Percentiles rank a stretch among this genome's conserved stretches.
Evolutionary conservation across 495 filamentous ascomycete genomes (phyloP).

Genomic region (Neurospora terricola): DNA sequence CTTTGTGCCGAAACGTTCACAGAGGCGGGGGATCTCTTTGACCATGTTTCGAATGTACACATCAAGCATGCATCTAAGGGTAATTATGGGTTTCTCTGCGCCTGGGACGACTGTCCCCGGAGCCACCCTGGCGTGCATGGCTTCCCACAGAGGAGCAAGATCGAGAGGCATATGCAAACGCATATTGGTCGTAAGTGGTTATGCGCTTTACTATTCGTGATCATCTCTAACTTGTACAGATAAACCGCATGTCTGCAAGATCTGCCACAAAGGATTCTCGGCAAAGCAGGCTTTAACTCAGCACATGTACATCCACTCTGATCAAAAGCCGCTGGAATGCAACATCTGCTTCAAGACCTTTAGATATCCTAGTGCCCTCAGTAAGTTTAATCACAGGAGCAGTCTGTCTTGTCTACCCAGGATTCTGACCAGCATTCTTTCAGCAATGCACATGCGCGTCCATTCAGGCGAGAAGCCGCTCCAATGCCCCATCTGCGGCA

Average conservation of each 20-base stretch:
- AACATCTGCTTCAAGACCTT: conserved; percentile 44
- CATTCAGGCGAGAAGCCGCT: conserved; percentile 44
- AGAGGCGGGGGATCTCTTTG: conserved; percentile 20
- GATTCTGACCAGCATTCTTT: not conserved
- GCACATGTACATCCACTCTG: conserved; percentile 50
- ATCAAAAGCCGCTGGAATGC: conserved; percentile 50
- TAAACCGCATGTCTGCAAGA: conserved; percentile 45
- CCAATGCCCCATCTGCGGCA: conserved; percentile 37
- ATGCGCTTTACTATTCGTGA: not conserved
- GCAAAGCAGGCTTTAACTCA: conserved; percentile 51
- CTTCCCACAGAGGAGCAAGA: conserved; percentile 49
- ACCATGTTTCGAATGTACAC: conserved; percentile 18
- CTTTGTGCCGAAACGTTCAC: conserved; percentile 18
- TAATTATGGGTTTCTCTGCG: conserved; percentile 21
- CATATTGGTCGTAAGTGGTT: conserved; percentile 49
- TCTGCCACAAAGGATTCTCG: conserved; percentile 46
- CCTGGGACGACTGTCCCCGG: conserved; percentile 27
- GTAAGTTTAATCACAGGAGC: conserved; percentile 24
- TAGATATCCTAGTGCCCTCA: conserved; percentile 44
- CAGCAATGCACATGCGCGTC: conserved; percentile 48
- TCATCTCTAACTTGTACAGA: conserved; percentile 23
- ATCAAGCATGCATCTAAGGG: conserved; percentile 25
- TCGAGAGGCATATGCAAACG: conserved; percentile 52
- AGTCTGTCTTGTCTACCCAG: not conserved
- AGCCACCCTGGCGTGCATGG: conserved; percentile 32